phyloP scores from a whole-genome alignment of 805 yeast species.

The Candida peoriensis region DNA sequence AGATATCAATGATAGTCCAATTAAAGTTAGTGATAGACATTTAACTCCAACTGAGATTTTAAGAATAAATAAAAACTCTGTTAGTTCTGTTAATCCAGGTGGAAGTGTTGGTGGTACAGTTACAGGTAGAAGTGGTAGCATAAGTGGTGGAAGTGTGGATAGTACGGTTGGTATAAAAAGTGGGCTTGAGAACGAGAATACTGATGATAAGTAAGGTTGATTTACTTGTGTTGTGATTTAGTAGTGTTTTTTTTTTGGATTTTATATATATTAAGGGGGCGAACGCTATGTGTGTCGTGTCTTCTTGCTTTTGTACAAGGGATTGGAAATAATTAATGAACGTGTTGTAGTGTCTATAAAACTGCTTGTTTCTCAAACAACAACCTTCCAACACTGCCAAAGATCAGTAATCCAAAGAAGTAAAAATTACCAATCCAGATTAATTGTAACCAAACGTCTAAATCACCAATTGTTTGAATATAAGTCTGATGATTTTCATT shows the following conservation, averaged over 20 bases:
- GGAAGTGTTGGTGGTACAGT: too few relatives aligned
- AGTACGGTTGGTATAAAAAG: too few relatives aligned
- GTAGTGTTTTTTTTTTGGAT: not conserved
- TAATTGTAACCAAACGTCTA: conserved; percentile 48
- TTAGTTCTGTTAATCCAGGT: conserved; percentile 28
- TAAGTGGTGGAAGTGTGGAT: too few relatives aligned
- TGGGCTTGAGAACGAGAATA: conserved; percentile 44
- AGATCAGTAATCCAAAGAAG: conserved; percentile 59
- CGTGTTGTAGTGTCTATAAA: not conserved
- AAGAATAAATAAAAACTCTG: conserved; percentile 54
- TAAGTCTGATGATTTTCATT: conserved; percentile 11
- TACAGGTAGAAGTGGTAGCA: not conserved
- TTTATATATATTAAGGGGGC: not conserved
- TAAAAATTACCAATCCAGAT: conserved; percentile 59
- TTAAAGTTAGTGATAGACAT: conserved; percentile 18
- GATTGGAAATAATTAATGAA: not conserved
- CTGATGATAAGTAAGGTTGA: conserved; percentile 1
- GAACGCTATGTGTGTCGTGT: not conserved
- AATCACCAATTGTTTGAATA: conserved; percentile 46
- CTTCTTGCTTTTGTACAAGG: not conserved
- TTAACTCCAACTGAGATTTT: conserved; percentile 43
- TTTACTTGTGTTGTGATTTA: not conserved
- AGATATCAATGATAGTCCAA: conserved; percentile 10
- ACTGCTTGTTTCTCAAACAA: conserved; percentile 27
- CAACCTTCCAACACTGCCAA: conserved; percentile 66